Evolutionary conservation across 148 eudicot species (phyloP), one percentile per base, ranked within the genome.

Genomic region (Rhododendron ferrugineum): DNA sequence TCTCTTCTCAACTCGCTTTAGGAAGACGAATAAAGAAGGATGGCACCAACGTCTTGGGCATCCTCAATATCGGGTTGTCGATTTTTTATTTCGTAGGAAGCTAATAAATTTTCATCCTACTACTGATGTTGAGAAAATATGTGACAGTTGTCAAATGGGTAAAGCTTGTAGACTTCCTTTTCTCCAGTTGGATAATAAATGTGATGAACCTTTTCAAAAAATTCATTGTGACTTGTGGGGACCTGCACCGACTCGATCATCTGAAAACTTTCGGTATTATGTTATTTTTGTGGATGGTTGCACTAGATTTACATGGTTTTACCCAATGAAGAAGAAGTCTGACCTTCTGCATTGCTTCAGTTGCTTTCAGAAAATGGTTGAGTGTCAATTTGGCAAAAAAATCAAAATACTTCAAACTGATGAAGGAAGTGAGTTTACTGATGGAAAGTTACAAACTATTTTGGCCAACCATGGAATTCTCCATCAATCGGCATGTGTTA

Each of bases 181-280:
- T 42, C 15, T 37, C 26, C 28, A 10, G 4, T n/a, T 16, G 20
- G 44, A 54, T 40, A 30, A 54, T 15, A 1, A 26, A 49, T 50
- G 68, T n/a, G 11, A 82, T 8, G 50, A 82, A 42, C 76, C 76
- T 15, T 62, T 64, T 40, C 18, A 20, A 18, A 66, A 36, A 11
- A 66, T 66, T 36, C 84, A 82, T 66, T 82, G 76, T 40, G 84
- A 42, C 40, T 68, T 82, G 32, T 82, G 52, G 84, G 77, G 84
- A 40, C 37, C 32, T 6, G 14, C 84, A 1, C 52, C 56, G 4
- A 50, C 68, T 40, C 2, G 15, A 23, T 82, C 84, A 18, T 6
- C 13, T 16, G 44, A 82, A 66, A 13, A 42, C 18, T 62, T 34
- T 62, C 15, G 34, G 18, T 82, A 64, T 82, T 82, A 82, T 32